These are phyloP conservation scores for Dactylella cylindrospora DNA, from an alignment of 2,329 filamentous ascomycete species.

Conservation along the genomic window DNA sequence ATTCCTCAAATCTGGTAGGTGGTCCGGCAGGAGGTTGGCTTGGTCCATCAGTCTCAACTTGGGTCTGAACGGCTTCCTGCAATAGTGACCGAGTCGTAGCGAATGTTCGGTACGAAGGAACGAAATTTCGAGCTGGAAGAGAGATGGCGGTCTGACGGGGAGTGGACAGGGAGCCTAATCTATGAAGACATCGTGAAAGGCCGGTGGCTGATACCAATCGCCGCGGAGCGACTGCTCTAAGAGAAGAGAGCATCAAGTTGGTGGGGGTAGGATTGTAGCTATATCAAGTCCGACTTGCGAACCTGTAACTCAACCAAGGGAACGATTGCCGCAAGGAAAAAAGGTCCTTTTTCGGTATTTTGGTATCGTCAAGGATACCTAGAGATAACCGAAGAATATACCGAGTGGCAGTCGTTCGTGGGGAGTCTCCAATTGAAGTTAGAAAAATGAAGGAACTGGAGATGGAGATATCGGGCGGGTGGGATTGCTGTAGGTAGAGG, in stretches of 20 bases:
- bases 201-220: conserved; percentile 16
- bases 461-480: conserved; percentile 6
- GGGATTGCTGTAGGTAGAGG: too few relatives aligned
- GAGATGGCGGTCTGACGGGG: background rate
- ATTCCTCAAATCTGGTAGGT: conserved; percentile 22
- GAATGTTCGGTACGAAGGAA: conserved; percentile 24
- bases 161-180: conserved; percentile 2
- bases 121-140: conserved; percentile 7
- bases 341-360: background rate
- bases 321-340: background rate
- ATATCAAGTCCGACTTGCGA: conserved; percentile 5
- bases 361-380: conserved; percentile 11
- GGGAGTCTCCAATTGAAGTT: conserved; percentile 1
- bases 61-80: conserved; percentile 15
- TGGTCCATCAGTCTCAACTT: background rate
- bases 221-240: conserved; percentile 18
- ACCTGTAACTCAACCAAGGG: background rate
- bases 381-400: background rate
- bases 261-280: background rate
- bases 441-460: conserved; percentile 5
- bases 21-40: background rate
- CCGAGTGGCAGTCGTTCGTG: background rate
- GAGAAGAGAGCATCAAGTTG: conserved; percentile 31
- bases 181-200: conserved; percentile 8
- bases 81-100: conserved; percentile 13